phyloP scores from a whole-genome alignment of 108 stramenopile genomes.

The Licmophora abbreviata region DNA sequence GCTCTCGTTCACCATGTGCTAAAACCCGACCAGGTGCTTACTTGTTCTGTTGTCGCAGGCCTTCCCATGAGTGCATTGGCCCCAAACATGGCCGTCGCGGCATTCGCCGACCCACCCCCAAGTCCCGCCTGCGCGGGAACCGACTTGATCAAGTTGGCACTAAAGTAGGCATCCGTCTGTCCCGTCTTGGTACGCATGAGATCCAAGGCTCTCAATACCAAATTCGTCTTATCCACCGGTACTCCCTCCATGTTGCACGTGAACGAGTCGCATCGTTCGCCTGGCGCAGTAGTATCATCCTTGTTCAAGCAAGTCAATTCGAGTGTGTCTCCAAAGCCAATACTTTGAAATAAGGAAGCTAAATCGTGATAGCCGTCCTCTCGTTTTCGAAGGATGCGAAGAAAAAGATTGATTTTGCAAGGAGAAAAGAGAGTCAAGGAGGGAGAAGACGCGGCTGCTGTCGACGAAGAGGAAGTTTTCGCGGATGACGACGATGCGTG shows the following conservation, averaged over 20 bases:
- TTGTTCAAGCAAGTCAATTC: conserved; percentile 46
- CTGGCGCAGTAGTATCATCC: conserved; percentile 7
- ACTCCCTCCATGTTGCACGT: conserved; percentile 87
- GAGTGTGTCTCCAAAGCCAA: conserved; percentile 90
- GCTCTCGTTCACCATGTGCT: neutral
- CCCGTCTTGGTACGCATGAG: conserved; percentile 83
- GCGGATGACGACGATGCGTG: too few species aligned
- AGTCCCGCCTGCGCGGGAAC: conserved; percentile 91
- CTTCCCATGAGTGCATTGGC: conserved; percentile 83
- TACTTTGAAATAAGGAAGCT: conserved; percentile 91
- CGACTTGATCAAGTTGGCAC: conserved; percentile 82
- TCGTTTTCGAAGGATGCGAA: conserved; percentile 90
- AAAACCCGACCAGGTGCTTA: too few species aligned
- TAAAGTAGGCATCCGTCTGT: conserved; percentile 30
- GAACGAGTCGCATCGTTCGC: too few species aligned
- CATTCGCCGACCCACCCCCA: conserved; percentile 92
- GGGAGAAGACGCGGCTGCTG: neutral
- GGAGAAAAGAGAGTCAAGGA: conserved; percentile 59
- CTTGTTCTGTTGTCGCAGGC: conserved; percentile 75
- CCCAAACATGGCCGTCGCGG: conserved; percentile 92
- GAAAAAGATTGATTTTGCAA: conserved; percentile 94
- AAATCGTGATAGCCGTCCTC: conserved; percentile 92
- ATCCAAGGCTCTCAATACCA: conserved; percentile 84
- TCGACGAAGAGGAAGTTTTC: neutral
- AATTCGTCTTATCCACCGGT: conserved; percentile 77